These are phyloP conservation scores for Mitragyna speciosa DNA, from an alignment of 257 asterid genomes.

Conservation along the genomic window DNA sequence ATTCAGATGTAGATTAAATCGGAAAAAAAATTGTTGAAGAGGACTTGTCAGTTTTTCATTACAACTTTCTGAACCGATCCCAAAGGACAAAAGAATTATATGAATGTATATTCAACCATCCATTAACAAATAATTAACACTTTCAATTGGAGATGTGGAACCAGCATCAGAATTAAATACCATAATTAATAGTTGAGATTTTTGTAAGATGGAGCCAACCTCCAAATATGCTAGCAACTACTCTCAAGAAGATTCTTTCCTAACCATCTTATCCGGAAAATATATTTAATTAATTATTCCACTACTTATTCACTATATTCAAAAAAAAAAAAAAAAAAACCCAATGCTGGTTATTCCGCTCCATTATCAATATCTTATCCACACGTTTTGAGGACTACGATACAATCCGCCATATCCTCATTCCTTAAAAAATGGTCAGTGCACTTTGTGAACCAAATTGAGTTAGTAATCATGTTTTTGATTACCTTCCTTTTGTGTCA, in stretches of 20 bases:
- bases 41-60: neutral
- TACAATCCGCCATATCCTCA: slow-evolving; percentile 15
- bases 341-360: neutral
- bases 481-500: neutral
- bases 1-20: neutral
- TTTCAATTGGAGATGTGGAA: neutral
- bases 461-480: slow-evolving; percentile 9
- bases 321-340: neutral
- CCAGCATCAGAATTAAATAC: neutral
- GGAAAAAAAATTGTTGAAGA: neutral
- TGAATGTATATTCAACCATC: slow-evolving; percentile 3
- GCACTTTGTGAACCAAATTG: slow-evolving; percentile 34
- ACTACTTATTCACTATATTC: slow-evolving; percentile 9
- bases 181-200: neutral
- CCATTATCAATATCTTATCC: slow-evolving; percentile 16
- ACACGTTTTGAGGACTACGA: slow-evolving; percentile 11
- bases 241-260: slow-evolving; percentile 38
- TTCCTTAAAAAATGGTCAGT: slow-evolving; percentile 36
- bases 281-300: slow-evolving; percentile 23
- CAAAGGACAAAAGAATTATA: neutral
- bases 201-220: neutral
- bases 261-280: slow-evolving; percentile 27
- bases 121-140: neutral
- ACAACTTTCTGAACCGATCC: neutral
- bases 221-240: slow-evolving; percentile 8